Evolutionary conservation across 2,329 filamentous ascomycete genomes (phyloP), one percentile per base, ranked within the genome.

Genomic region (Claviceps quebecensis): DNA sequence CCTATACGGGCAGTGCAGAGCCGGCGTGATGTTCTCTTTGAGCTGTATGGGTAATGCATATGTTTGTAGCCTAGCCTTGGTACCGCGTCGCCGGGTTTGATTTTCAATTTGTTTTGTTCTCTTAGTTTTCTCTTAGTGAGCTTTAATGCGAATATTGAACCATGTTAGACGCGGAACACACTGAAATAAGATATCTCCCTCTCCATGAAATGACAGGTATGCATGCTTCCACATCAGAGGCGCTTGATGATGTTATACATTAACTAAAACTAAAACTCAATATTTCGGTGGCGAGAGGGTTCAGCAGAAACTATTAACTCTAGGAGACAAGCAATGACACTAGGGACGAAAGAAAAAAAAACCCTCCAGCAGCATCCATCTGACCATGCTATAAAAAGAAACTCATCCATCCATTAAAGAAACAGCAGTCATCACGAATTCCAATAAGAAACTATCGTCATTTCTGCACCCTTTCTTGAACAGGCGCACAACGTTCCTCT

Each of bases 141-240:
- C 72, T 77, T 78, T 80, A 79, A 80, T 80, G 73, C 75, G 77
- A 71, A 78, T 76, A 77, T 77, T 72, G 72, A 68, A 70, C 69
- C 68, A 67, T 70, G 69, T 47, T 50, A 29, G 16, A 26, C 8
- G 13, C 6, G 13, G 22, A 26, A 23, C 6, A 23, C 5, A 3
- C 40, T 34, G 9, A 34, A 34, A 34, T 11, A 34, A 34, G 29
- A 34, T 34, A 34, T 34, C 29, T 9, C 1, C 3, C 29, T 34
- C 29, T 4, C 1, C 9, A 34, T 34, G 8, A 11, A 29, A 4
- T 29, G 9, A 8, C 11, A 34, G 29, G 29, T 34, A 34, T 34
- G 1, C 9, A 34, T 11, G 29, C 29, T 11, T 34, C 9, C 29
- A 34, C 9, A 34, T 3, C 9, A 34, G 9, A 34, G 9, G 29